Base-by-base conservation (phyloP, 2,329 filamentous ascomycete species). In the Lecanicillium sp. region DNA sequence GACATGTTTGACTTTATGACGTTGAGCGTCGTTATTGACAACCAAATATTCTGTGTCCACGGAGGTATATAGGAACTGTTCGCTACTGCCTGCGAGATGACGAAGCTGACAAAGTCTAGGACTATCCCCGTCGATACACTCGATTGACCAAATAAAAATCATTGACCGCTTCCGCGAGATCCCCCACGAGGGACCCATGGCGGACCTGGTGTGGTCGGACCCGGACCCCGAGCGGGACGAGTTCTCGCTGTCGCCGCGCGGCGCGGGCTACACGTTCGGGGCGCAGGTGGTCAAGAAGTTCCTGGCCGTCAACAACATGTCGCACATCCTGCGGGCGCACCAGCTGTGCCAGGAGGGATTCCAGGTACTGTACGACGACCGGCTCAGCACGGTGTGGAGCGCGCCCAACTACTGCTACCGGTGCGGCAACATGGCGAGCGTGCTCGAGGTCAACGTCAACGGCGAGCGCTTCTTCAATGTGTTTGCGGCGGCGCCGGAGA, bases 151-250 rank as follows among this genome's bases (percentile, higher is more conserved):
- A 70, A 97, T 98, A 70, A 97, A 98, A 68, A 95, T 98, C 66
- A 97, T 98, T 64, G 93, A 98, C 70, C 88, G 93, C 38, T 98
- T 97, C 74, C 84, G 93, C 57, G 93, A 98, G 65, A 98, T 98
- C 51, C 93, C 93, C 5, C 93, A 98, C 69, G 93, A 98, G 69
- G 93, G 93, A 0, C 93, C 93, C 27, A 98, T 98, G 93, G 93
- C 93, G n/a, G 93, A 98, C 66, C 74, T 98, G 5, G 93, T 98
- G 26, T 98, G 93, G 93, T 95, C 90, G 17, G 93, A 98, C 64
- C 93, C 93, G 0, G 93, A 98, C 64, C 86, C 88, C n/a, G 93
- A 98, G 59, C 81, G 90, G 49, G 93, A 98, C 68, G 93, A 98
- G 66, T 98, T 98, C 68, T 94, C 87, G 6, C 78, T 98, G 14